Evolutionary conservation across 768 basidiomycete genomes (phyloP), one percentile per base, ranked within the genome.

Genomic region (Porpolomopsis calyptriformis): DNA sequence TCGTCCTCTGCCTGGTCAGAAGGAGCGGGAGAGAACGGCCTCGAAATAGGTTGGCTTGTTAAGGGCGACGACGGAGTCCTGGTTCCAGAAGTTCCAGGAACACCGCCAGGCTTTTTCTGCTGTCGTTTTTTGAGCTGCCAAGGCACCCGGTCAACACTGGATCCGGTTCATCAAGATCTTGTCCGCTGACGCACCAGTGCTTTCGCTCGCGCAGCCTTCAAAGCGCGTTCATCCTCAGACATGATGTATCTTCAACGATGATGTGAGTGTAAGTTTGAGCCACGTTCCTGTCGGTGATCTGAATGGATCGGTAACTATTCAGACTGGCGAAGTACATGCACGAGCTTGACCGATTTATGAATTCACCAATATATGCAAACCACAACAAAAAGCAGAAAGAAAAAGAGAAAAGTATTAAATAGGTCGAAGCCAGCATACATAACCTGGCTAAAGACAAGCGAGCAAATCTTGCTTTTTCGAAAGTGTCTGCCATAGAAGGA

Each of bases 191-290:
- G 48, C 60, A 89, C 88, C 77, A 91, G 57, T 40, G 84, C 86
- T 62, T 84, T 86, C 46, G 84, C 88, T 51, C 88, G 77, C 2
- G 88, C 88, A 46, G 87, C 77, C 64, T 84, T 88, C 12, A 77
- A 78, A 44, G 85, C 84, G 50, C 87, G 77, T 50, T 90, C 88
- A 49, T 80, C 78, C 55, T 86, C 86, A 20, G 79, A 71, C 77
- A 72, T 77, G 11, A 22, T 49, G 2, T 38, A 19, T 29, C 14
- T 31, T 19, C 19, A 20, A 10, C 19, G n/a, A 29, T 5, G 37
- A 31, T 26, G 4, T n/a, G 23, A 8, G 45, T 6, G 18, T 16
- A 26, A 11, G 37, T 39, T n/a, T n/a, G n/a, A n/a, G n/a, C n/a
- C n/a, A n/a, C n/a, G n/a, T n/a, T n/a, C n/a, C n/a, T n/a, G n/a